Conservation (phyloP, 164 flowering plant species). For the Vitis cinerea region DNA sequence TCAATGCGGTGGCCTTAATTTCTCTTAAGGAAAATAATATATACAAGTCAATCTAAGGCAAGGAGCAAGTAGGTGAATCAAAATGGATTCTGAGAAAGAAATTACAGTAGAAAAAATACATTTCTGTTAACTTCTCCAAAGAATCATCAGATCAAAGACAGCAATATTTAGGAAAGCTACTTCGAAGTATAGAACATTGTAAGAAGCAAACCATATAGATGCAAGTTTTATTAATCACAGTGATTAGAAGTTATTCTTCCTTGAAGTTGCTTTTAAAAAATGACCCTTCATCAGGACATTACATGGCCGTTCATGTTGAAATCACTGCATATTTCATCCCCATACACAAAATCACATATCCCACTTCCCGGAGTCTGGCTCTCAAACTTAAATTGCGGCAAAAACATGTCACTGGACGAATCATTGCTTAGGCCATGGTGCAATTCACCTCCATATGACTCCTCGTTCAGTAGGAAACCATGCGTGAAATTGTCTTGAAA, state of each 20-base stretch:
- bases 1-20: too few species aligned
- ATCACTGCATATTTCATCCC: slow-evolving; percentile 27
- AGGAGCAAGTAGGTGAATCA: too few species aligned
- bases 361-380: slow-evolving; percentile 28
- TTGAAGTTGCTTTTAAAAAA: not conserved
- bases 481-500: slow-evolving; percentile 12
- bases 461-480: slow-evolving; percentile 13
- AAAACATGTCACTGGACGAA: slow-evolving; percentile 5
- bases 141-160: too few species aligned
- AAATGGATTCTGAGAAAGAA: too few species aligned
- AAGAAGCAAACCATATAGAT: not conserved
- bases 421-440: slow-evolving; percentile 11
- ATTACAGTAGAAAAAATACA: too few species aligned
- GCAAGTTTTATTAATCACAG: not conserved
- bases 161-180: too few species aligned
- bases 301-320: slow-evolving; percentile 30
- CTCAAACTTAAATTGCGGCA: slow-evolving; percentile 27
- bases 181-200: too few species aligned
- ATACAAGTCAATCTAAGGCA: too few species aligned
- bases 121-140: too few species aligned
- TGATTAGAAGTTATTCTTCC: slow-evolving; percentile 21
- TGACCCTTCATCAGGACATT: slow-evolving; percentile 22
- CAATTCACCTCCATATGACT: slow-evolving; percentile 16
- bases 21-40: too few species aligned
- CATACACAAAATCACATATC: slow-evolving; percentile 28